Conservation (phyloP, 140 eudicot species). For the Bidens hawaiensis region DNA sequence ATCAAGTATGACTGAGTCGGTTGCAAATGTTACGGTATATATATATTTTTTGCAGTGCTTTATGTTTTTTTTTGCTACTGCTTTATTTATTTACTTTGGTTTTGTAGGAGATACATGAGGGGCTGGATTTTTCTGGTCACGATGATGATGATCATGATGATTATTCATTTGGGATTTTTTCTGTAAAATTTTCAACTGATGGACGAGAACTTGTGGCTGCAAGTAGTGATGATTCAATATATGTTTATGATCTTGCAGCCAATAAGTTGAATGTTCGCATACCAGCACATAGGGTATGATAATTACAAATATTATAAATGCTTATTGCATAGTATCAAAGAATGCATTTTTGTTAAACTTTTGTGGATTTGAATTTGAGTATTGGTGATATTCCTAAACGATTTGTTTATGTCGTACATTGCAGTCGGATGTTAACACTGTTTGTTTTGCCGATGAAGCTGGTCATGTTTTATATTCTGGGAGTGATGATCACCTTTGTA, state of each 20-base stretch:
- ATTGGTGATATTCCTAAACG: too few relatives aligned
- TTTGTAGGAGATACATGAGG: slow-evolving; percentile 88
- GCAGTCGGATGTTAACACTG: slow-evolving; percentile 95
- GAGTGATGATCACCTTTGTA: slow-evolving; percentile 87
- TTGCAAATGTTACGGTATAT: slow-evolving; percentile 83
- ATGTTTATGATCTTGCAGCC: slow-evolving; percentile 81
- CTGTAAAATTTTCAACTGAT: slow-evolving; percentile 85
- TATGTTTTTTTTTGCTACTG: background rate
- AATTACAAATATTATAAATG: too few relatives aligned
- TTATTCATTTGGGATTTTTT: slow-evolving; percentile 71
- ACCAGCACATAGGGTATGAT: slow-evolving; percentile 69
- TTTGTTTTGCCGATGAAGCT: slow-evolving; percentile 92
- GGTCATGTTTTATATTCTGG: slow-evolving; percentile 93
- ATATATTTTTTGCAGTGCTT: background rate
- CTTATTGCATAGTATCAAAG: background rate
- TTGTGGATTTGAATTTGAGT: background rate
- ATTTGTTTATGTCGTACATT: slow-evolving; percentile 22
- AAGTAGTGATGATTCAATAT: slow-evolving; percentile 64
- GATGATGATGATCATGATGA: slow-evolving; percentile 39
- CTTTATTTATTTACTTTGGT: background rate
- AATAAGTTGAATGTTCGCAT: slow-evolving; percentile 59
- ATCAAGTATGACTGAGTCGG: slow-evolving; percentile 65
- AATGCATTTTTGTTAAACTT: background rate
- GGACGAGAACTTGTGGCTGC: slow-evolving; percentile 95
- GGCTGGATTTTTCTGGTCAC: slow-evolving; percentile 68